Evolutionary conservation across 148 eudicot genomes (phyloP).

Genomic region (Salicornia ramosissima): DNA sequence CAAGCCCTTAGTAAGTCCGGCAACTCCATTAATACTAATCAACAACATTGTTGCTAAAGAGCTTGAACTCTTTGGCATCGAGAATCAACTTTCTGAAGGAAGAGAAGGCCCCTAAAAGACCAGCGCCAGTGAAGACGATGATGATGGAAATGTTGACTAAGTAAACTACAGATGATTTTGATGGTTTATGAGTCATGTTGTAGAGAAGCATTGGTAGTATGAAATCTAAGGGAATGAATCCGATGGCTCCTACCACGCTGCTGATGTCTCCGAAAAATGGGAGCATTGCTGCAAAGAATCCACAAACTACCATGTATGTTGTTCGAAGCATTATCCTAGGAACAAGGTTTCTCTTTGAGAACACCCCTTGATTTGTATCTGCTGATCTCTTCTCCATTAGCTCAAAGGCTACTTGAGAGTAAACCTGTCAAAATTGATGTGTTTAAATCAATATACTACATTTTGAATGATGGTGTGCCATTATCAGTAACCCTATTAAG

Average conservation of each 20-base stretch:
- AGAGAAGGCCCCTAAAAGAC: conserved; percentile 73
- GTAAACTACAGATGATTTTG: conserved; percentile 39
- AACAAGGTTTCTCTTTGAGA: conserved; percentile 77
- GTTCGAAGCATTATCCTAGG: conserved; percentile 72
- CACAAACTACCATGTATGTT: conserved; percentile 62
- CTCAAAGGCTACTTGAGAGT: conserved; percentile 95
- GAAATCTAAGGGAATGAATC: conserved; percentile 88
- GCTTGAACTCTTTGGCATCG: conserved; percentile 73
- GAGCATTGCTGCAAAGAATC: conserved; percentile 87
- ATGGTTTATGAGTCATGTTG: conserved; percentile 72
- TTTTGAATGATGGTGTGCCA: too few relatives aligned
- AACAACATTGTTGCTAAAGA: conserved; percentile 63
- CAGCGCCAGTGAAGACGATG: conserved; percentile 61
- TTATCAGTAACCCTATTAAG: too few relatives aligned
- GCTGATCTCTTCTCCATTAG: conserved; percentile 92
- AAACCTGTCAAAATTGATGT: conserved; percentile 43
- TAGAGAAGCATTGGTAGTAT: conserved; percentile 91
- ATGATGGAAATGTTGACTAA: conserved; percentile 59
- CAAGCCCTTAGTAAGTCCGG: too few relatives aligned
- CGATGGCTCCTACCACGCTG: conserved; percentile 80
- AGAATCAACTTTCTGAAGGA: conserved; percentile 61
- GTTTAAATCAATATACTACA: background rate
- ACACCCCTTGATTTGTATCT: conserved; percentile 60
- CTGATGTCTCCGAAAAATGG: conserved; percentile 93
- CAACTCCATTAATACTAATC: conserved; percentile 28